Evolutionary conservation across 345 rosid species (phyloP), one percentile per base, ranked within the genome.

Genomic region (Linum tenue): DNA sequence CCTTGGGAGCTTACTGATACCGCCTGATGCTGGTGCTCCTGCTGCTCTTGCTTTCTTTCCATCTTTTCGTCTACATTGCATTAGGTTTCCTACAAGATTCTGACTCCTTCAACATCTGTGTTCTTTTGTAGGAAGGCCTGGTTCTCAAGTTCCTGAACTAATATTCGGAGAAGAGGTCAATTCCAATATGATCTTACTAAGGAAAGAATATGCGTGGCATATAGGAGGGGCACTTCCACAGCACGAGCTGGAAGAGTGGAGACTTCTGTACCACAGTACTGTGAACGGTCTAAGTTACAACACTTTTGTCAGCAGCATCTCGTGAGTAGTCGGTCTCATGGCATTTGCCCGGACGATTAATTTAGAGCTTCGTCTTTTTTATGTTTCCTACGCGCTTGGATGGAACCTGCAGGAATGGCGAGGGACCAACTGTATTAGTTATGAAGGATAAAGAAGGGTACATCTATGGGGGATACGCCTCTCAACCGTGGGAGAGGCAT

Each of bases 191-290:
- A 65, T 89, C 53, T 38, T 90, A 62, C 64, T 90, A 72, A 83
- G 77, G 71, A 75, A 81, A 64, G 97, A 86, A 74, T 88, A 85
- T 72, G 96, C 98, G 65, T 90, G 98, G 97, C 90, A 88, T 71
- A 86, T 92, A 65, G 98, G 90, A 73, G 98, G 98, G 69, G 85
- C 82, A 64, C 89, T 92, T 71, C 78, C 97, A 59, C 91, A 76
- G 17, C 81, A 78, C 50, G 97, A 88, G 79, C 78, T 86, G 40
- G 83, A 73, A 65, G 91, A 88, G 64, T 92, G 97, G 98, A 92
- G 80, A 66, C 90, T 90, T 38, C 70, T 90, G 72, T 92, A 87
- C 69, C 96, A 92, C 67, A 90, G 97, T 76, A 64, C 89, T 70
- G 61, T 81, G 48, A 81, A 80, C 76, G 98, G 94, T 68, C 79